These are phyloP conservation scores for Berberis thunbergii DNA, from an alignment of 164 flowering plant genomes.

Conservation along the genomic window DNA sequence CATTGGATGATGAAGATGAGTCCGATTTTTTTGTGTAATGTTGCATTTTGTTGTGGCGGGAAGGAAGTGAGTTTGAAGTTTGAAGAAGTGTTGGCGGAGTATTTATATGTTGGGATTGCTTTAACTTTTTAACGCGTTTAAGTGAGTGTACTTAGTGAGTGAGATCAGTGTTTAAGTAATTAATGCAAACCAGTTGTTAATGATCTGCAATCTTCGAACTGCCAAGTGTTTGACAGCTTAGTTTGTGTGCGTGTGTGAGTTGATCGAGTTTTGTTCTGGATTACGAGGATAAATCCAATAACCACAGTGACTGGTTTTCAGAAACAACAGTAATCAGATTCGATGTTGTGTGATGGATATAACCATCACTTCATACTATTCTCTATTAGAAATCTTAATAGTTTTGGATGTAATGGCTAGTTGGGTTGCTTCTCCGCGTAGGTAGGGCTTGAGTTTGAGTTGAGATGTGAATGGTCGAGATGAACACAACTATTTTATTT, in stretches of 20 bases:
- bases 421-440: too few relatives aligned
- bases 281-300: too few relatives aligned
- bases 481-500: too few relatives aligned
- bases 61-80: constrained; percentile 18
- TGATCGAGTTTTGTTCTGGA: background rate
- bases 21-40: background rate
- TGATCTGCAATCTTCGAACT: constrained; percentile 9
- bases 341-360: too few relatives aligned
- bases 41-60: constrained; percentile 3
- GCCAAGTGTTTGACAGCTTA: constrained; percentile 11
- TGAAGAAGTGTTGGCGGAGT: background rate
- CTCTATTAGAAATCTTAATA: too few relatives aligned
- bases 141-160: background rate
- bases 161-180: background rate
- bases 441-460: too few relatives aligned
- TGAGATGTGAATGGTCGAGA: too few relatives aligned
- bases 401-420: too few relatives aligned
- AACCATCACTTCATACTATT: too few relatives aligned
- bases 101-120: constrained; percentile 2
- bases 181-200: constrained; percentile 17
- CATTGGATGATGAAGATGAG: background rate
- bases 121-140: background rate
- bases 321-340: too few relatives aligned
- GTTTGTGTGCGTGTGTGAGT: constrained; percentile 10
- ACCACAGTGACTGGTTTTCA: too few relatives aligned